Evolutionary conservation across 2,329 filamentous ascomycete genomes (phyloP).

Genomic region (Alternaria triticina): DNA sequence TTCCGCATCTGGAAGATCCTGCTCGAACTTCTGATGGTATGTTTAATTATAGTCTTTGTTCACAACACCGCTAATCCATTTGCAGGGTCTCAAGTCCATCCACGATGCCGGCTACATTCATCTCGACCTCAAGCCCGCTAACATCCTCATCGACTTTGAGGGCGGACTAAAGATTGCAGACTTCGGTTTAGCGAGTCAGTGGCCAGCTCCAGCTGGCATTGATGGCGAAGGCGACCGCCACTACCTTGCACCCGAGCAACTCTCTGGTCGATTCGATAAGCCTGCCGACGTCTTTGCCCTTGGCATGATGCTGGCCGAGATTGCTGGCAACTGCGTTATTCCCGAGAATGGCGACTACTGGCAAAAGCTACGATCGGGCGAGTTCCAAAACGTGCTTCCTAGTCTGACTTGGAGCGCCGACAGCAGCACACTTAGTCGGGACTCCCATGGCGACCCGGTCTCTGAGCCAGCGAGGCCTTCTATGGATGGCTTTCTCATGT

Average conservation of each 20-base stretch:
- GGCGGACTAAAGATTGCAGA: slow-evolving; percentile 85
- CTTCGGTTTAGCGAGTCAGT: slow-evolving; percentile 80
- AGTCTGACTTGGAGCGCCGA: slow-evolving; percentile 82
- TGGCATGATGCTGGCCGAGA: slow-evolving; percentile 92
- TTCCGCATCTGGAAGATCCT: slow-evolving; percentile 99
- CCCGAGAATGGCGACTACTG: slow-evolving; percentile 92
- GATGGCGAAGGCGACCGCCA: slow-evolving; percentile 95
- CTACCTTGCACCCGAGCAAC: slow-evolving; percentile 93
- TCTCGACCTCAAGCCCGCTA: slow-evolving; percentile 84
- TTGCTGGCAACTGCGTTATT: slow-evolving; percentile 89
- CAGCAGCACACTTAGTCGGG: slow-evolving; percentile 70
- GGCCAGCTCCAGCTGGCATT: slow-evolving; percentile 76
- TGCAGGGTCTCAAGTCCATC: slow-evolving; percentile 84
- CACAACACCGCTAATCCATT: slow-evolving; percentile 29
- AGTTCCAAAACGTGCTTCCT: slow-evolving; percentile 81
- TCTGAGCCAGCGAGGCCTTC: slow-evolving; percentile 25
- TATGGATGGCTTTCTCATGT: slow-evolving; percentile 37
- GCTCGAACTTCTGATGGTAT: slow-evolving; percentile 81
- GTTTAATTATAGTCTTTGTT: slow-evolving; percentile 41
- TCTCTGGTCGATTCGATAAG: slow-evolving; percentile 85
- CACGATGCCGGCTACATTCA: slow-evolving; percentile 88
- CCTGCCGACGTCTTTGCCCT: slow-evolving; percentile 93
- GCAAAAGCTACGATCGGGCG: slow-evolving; percentile 86
- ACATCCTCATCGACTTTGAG: slow-evolving; percentile 81
- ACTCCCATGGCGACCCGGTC: slow-evolving; percentile 62